phyloP scores from a whole-genome alignment of 371 early-diverging fungal species.

The Mucor velutinosus region DNA sequence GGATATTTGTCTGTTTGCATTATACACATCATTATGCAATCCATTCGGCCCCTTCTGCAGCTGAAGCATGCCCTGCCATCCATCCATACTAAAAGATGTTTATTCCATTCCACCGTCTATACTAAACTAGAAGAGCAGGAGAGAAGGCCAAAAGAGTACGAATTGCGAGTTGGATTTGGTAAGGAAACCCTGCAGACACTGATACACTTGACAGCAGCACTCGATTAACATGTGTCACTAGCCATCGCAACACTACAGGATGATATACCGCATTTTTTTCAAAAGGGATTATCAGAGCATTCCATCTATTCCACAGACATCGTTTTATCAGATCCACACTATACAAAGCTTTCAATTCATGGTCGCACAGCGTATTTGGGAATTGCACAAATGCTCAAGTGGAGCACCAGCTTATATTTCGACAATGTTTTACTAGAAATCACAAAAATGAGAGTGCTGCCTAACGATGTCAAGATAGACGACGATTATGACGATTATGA shows the following conservation, averaged over 20 bases:
- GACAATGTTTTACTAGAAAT: slow-evolving; percentile 44
- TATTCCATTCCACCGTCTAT: slow-evolving; percentile 2
- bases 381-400: slow-evolving; percentile 51
- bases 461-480: slow-evolving; percentile 22
- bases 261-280: slow-evolving; percentile 51
- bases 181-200: neutral
- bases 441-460: slow-evolving; percentile 38
- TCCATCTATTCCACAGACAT: slow-evolving; percentile 50
- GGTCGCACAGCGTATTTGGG: slow-evolving; percentile 53
- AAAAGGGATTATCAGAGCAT: slow-evolving; percentile 41
- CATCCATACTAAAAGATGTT: neutral
- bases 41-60: neutral
- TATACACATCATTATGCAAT: neutral
- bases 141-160: slow-evolving; percentile 39
- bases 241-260: slow-evolving; percentile 54
- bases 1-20: slow-evolving; percentile 3
- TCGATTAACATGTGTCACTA: neutral
- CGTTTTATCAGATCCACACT: slow-evolving; percentile 57
- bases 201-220: neutral
- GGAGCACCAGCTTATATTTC: slow-evolving; percentile 55
- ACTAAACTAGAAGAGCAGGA: neutral
- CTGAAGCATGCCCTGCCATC: neutral
- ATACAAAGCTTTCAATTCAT: slow-evolving; percentile 51
- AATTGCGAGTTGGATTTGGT: slow-evolving; percentile 43
- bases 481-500: slow-evolving; percentile 6